Percentiles rank a stretch among this genome's conserved stretches.
Conservation (phyloP, 2,329 filamentous ascomycete species). For the Hypoxylon sp. region DNA sequence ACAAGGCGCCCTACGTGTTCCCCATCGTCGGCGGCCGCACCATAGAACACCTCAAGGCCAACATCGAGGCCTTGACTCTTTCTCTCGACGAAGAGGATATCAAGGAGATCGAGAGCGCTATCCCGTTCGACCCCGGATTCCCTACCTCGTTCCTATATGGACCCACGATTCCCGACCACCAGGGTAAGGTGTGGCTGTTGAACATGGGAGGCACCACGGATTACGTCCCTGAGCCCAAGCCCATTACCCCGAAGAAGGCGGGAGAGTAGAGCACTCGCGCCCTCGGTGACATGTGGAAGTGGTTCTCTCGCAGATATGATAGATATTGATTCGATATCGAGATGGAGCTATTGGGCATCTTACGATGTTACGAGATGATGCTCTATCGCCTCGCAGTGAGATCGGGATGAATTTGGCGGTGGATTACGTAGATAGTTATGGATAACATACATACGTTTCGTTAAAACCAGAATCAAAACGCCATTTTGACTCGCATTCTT, state of each 20-base stretch:
- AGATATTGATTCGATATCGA: background rate
- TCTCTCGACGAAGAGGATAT: conserved; percentile 67
- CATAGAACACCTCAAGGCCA: conserved; percentile 66
- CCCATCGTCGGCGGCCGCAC: conserved; percentile 68
- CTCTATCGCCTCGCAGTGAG: background rate
- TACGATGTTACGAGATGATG: background rate
- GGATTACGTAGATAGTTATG: background rate
- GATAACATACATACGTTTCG: background rate
- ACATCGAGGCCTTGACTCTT: conserved; percentile 69
- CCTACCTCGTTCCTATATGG: conserved; percentile 70
- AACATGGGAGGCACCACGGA: conserved; percentile 65
- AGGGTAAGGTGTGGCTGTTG: conserved; percentile 61
- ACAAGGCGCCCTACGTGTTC: conserved; percentile 67
- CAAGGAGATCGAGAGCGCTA: conserved; percentile 66
- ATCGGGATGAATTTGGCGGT: background rate
- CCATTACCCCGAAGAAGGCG: conserved; percentile 59
- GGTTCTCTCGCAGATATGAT: conserved; percentile 32
- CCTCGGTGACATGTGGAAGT: conserved; percentile 40
- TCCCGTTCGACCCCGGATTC: conserved; percentile 70
- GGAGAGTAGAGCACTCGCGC: conserved; percentile 59
- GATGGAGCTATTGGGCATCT: background rate
- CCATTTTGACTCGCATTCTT: background rate
- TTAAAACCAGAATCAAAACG: background rate
- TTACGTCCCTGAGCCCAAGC: conserved; percentile 62
- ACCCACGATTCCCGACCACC: conserved; percentile 52